Evolutionary conservation across 129 eudicot genomes (phyloP).

Genomic region (Saposhnikovia divaricata): DNA sequence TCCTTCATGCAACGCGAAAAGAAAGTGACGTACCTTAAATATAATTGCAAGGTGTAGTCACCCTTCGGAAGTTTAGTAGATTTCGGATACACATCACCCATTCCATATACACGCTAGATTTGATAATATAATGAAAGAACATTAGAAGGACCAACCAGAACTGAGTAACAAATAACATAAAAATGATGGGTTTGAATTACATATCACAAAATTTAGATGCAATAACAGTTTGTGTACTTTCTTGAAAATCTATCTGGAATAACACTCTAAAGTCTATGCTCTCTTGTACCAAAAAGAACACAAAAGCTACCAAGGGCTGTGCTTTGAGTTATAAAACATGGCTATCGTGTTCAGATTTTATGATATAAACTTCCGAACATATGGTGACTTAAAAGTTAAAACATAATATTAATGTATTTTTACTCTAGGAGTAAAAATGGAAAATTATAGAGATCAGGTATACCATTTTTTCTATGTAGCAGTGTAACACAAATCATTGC

Average conservation of each 20-base stretch:
- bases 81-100: conserved; percentile 95
- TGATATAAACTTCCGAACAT: background rate
- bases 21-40: conserved; percentile 52
- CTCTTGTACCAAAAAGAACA: background rate
- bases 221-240: background rate
- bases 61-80: conserved; percentile 85
- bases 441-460: background rate
- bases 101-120: conserved; percentile 64
- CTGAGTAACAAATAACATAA: background rate
- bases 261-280: background rate
- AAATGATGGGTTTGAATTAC: background rate
- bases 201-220: background rate
- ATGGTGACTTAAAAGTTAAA: background rate
- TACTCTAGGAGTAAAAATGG: background rate
- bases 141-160: background rate
- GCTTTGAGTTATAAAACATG: background rate
- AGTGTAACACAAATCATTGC: background rate
- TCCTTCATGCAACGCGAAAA: conserved; percentile 1
- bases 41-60: conserved; percentile 71
- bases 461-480: background rate
- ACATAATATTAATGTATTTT: background rate
- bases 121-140: background rate
- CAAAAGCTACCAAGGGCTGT: background rate
- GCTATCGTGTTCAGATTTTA: background rate
- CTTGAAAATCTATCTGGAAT: background rate